phyloP scores from a whole-genome alignment of 2,329 filamentous ascomycete species.

The Sclerotinia minor region DNA sequence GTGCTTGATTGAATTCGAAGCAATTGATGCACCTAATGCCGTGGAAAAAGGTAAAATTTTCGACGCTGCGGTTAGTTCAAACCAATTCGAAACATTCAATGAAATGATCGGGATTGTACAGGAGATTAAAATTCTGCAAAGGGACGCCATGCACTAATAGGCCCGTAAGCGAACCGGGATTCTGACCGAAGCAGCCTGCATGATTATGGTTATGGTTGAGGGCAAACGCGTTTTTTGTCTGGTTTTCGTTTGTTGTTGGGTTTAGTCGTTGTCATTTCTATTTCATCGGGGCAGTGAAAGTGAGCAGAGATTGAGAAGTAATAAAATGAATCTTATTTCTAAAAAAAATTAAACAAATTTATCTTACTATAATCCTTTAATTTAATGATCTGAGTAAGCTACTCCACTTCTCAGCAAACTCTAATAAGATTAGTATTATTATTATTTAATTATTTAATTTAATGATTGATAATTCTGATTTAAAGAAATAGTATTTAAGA shows the following conservation, averaged over 20 bases:
- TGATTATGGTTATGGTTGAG: neutral
- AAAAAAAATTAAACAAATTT: neutral
- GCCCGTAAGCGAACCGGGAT: neutral
- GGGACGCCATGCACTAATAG: neutral
- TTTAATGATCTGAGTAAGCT: no score
- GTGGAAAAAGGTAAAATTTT: neutral
- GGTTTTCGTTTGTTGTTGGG: neutral
- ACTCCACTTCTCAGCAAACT: no score
- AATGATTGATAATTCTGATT: no score
- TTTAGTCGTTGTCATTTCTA: neutral
- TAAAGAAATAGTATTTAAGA: no score
- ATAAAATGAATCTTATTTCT: neutral
- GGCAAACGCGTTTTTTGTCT: no score
- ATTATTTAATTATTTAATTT: no score
- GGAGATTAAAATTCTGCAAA: neutral
- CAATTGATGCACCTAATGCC: neutral
- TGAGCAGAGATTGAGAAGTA: neutral
- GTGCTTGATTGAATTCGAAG: neutral
- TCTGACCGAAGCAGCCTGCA: neutral
- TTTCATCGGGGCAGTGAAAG: neutral
- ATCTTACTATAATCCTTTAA: neutral
- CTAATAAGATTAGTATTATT: no score
- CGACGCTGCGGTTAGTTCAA: neutral
- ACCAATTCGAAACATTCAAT: neutral
- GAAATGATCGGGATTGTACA: neutral